A percentile compares a stretch with the other conserved stretches of the same genome.
Conservation (phyloP, 2,329 filamentous ascomycete genomes). For the Endocalyx cinctus region DNA sequence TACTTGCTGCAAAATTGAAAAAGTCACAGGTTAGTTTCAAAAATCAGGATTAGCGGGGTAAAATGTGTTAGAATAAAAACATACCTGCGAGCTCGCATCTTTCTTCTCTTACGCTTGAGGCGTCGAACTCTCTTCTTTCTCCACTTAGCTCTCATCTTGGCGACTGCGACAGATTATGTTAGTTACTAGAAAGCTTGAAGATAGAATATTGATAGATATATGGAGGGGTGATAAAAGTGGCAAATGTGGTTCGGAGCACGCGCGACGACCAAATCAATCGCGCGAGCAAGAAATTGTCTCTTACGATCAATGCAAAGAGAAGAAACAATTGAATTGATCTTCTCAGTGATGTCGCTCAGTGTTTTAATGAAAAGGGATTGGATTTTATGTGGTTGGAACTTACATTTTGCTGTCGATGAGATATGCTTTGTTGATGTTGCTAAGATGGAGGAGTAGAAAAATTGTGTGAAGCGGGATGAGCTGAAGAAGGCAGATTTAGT, state of each 20-base stretch:
- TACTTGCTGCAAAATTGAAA: slow-evolving; percentile 31
- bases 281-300: too few relatives aligned
- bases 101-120: slow-evolving; percentile 99
- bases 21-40: slow-evolving; percentile 1
- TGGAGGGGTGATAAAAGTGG: slow-evolving; percentile 7
- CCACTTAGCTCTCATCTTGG: slow-evolving; percentile 92
- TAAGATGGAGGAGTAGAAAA: slow-evolving; percentile 20
- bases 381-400: too few relatives aligned
- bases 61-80: slow-evolving; percentile 36
- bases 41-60: background rate
- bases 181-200: slow-evolving; percentile 8
- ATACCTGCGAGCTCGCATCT: slow-evolving; percentile 97
- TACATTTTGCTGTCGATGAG: slow-evolving; percentile 29
- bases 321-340: slow-evolving; percentile 3
- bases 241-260: slow-evolving; percentile 1
- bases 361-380: background rate
- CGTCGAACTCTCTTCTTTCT: slow-evolving; percentile 99
- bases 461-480: slow-evolving; percentile 16
- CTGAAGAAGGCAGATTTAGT: slow-evolving; percentile 22
- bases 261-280: too few relatives aligned
- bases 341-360: background rate
- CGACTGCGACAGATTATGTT: slow-evolving; percentile 15
- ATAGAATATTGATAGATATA: slow-evolving; percentile 3
- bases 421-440: slow-evolving; percentile 26
- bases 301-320: too few relatives aligned